Conservation (phyloP, 352 stramenopile species). For the Blastocystis sp. region DNA sequence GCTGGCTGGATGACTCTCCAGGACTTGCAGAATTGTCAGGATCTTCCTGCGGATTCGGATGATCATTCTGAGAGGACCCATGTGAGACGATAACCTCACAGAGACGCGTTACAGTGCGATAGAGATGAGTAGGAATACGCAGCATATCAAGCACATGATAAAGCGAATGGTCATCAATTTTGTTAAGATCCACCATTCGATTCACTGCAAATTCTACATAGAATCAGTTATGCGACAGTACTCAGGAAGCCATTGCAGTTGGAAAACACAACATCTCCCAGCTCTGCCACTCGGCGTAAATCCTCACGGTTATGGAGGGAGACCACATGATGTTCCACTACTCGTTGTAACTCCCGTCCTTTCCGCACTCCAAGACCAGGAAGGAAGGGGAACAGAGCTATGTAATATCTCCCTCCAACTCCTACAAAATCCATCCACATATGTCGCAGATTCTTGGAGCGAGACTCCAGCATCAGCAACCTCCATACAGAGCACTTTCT, state of each 20-base stretch:
- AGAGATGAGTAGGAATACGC: background rate
- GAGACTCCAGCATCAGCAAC: background rate
- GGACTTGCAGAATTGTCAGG: no score
- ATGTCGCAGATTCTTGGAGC: constrained; percentile 7
- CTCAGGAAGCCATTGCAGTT: constrained; percentile 52
- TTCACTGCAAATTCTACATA: constrained; percentile 28
- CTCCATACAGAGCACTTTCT: background rate
- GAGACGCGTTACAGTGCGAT: background rate
- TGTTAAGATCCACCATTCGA: background rate
- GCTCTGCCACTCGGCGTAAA: background rate
- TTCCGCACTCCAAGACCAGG: constrained; percentile 20
- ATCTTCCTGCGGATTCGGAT: no score
- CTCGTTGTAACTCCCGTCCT: background rate
- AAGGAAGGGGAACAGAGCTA: background rate
- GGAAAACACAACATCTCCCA: constrained; percentile 32
- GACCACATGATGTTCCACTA: background rate
- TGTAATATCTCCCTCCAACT: background rate
- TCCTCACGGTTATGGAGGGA: background rate
- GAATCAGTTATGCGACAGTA: background rate
- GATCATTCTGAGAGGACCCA: background rate
- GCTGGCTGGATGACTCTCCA: background rate
- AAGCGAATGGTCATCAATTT: background rate
- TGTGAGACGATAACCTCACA: background rate
- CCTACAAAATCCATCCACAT: background rate
- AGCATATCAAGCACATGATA: constrained; percentile 57